phyloP scores from a whole-genome alignment of 2,329 filamentous ascomycete genomes.

The Parastagonospora avenae region DNA sequence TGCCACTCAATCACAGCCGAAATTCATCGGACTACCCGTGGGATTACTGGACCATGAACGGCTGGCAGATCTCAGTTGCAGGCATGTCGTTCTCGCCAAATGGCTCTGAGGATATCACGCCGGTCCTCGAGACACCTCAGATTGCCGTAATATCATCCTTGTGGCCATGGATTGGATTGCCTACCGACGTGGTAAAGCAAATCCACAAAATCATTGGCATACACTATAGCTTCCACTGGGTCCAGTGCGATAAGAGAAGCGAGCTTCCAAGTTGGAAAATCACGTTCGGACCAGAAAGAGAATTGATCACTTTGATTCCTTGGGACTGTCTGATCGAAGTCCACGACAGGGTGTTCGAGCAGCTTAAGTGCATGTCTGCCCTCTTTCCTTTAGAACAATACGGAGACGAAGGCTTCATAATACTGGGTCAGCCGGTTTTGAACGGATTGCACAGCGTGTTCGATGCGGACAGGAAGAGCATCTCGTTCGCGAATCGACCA shows the following conservation, averaged over 20 bases:
- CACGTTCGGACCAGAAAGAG: conserved; percentile 2
- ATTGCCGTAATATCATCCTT: conserved; percentile 3
- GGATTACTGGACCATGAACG: conserved; percentile 6
- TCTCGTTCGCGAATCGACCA: conserved; percentile 6
- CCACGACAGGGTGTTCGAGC: conserved; percentile 3
- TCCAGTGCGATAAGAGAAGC: conserved; percentile 6
- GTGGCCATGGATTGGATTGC: conserved; percentile 1
- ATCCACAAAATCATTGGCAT: conserved; percentile 1
- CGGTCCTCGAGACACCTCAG: background rate
- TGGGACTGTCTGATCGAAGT: conserved; percentile 12
- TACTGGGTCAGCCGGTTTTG: conserved; percentile 10
- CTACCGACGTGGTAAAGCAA: background rate
- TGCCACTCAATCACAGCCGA: conserved; percentile 10
- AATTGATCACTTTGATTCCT: conserved; percentile 10
- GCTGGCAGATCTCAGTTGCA: conserved; percentile 9
- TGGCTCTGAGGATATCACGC: background rate
- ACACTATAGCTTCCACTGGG: background rate
- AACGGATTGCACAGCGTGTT: conserved; percentile 10
- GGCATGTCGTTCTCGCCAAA: conserved; percentile 5
- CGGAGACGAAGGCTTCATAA: conserved; percentile 6
- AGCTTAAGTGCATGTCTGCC: conserved; percentile 8
- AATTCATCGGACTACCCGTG: conserved; percentile 1
- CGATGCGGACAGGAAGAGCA: conserved; percentile 11
- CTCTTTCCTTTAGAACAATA: background rate
- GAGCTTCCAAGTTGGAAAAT: conserved; percentile 6